Evolutionary conservation across 78 protist genomes (phyloP).

Genomic region (Reticulomyxa filosa): DNA sequence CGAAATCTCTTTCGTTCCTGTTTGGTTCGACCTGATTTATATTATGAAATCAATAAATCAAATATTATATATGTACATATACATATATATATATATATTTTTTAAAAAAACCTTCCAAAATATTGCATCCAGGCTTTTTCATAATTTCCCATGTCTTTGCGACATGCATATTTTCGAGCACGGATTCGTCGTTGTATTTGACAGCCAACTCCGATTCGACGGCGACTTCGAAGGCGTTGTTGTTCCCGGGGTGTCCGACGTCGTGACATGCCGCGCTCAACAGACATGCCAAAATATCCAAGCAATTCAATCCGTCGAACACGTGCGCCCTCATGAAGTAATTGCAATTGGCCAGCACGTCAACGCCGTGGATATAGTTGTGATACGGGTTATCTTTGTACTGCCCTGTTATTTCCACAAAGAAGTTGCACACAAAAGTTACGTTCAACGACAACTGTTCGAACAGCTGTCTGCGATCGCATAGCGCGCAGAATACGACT

Average conservation of each 20-base stretch:
- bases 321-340: not conserved
- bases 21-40: too few relatives aligned
- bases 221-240: not conserved
- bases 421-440: too few relatives aligned
- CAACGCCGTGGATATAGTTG: not conserved
- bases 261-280: conserved; percentile 10
- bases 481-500: not conserved
- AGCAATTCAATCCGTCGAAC: too few relatives aligned
- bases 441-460: too few relatives aligned
- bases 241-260: conserved; percentile 16
- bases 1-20: not conserved
- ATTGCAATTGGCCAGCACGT: not conserved
- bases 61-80: too few relatives aligned
- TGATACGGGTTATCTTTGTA: conserved; percentile 1
- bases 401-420: too few relatives aligned
- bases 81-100: too few relatives aligned
- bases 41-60: too few relatives aligned
- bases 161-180: conserved; percentile 16
- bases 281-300: not conserved
- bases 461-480: too few relatives aligned
- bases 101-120: not conserved
- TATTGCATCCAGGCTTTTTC: not conserved
- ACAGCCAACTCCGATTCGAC: not conserved
- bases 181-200: conserved; percentile 16
- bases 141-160: not conserved